Conservation (phyloP, 495 filamentous ascomycete species). For the Chlorociboria aeruginascens region DNA sequence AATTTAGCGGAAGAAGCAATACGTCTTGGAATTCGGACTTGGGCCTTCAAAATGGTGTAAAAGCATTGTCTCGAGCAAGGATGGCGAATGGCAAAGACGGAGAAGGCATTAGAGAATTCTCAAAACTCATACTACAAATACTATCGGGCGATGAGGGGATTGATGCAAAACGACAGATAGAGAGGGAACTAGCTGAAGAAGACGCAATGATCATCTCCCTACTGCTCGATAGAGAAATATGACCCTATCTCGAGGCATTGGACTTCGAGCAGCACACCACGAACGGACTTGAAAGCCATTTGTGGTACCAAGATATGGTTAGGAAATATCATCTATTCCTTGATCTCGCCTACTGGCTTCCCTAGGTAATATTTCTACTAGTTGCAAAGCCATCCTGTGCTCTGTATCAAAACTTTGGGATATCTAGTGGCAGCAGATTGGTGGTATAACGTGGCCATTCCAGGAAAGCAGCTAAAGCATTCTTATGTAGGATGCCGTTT, state of each 20-base stretch:
- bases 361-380: too few relatives aligned
- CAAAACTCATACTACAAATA: conserved; percentile 27
- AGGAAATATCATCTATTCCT: too few relatives aligned
- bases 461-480: too few relatives aligned
- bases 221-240: conserved; percentile 9
- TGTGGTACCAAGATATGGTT: too few relatives aligned
- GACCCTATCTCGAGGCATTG: not conserved
- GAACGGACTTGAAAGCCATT: not conserved
- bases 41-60: conserved; percentile 26
- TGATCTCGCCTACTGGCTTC: too few relatives aligned
- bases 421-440: too few relatives aligned
- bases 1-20: not conserved
- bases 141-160: conserved; percentile 13
- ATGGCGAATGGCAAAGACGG: conserved; percentile 25
- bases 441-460: too few relatives aligned
- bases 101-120: conserved; percentile 36
- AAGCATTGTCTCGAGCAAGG: conserved; percentile 24
- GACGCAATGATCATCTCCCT: conserved; percentile 12
- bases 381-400: too few relatives aligned
- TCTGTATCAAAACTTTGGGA: too few relatives aligned
- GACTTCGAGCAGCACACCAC: not conserved
- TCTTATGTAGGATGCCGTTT: conserved; percentile 15
- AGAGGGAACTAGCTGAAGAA: conserved; percentile 13
- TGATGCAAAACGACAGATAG: conserved; percentile 4
- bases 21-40: conserved; percentile 28